Percentiles rank a stretch among this genome's conserved stretches.
Evolutionary conservation across 164 flowering plant species (phyloP).

Genomic region (Piper longum): DNA sequence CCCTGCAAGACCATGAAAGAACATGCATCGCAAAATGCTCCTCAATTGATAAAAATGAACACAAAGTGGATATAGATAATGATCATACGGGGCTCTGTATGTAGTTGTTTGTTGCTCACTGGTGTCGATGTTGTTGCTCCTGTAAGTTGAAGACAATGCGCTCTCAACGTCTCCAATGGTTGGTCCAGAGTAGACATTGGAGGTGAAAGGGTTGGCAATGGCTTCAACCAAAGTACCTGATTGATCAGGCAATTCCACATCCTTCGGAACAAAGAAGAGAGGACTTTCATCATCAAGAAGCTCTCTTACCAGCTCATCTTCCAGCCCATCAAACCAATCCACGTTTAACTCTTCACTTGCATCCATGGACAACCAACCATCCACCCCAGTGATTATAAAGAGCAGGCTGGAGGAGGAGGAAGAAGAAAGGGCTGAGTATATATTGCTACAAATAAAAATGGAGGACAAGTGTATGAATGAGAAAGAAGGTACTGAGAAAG

Average conservation of each 20-base stretch:
- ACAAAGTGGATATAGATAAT: not conserved
- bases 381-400: slow-evolving; percentile 3
- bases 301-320: slow-evolving; percentile 39
- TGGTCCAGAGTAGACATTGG: slow-evolving; percentile 38
- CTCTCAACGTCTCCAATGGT: slow-evolving; percentile 39
- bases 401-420: not conserved
- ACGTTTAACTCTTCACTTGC: slow-evolving; percentile 19
- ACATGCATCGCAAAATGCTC: not conserved
- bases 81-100: slow-evolving; percentile 27
- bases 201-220: slow-evolving; percentile 6
- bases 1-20: slow-evolving; percentile 12
- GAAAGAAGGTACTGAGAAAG: too few species aligned
- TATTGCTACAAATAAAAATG: too few species aligned
- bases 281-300: slow-evolving; percentile 51
- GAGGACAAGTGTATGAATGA: too few species aligned
- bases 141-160: slow-evolving; percentile 23
- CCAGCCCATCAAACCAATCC: slow-evolving; percentile 17
- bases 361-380: slow-evolving; percentile 2
- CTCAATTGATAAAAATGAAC: not conserved
- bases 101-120: not conserved
- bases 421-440: too few species aligned
- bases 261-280: slow-evolving; percentile 19
- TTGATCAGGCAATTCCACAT: slow-evolving; percentile 4
- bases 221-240: slow-evolving; percentile 6
- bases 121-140: not conserved